Evolutionary conservation across 2,329 filamentous ascomycete species (phyloP).

Genomic region (Penicillium digitatum): DNA sequence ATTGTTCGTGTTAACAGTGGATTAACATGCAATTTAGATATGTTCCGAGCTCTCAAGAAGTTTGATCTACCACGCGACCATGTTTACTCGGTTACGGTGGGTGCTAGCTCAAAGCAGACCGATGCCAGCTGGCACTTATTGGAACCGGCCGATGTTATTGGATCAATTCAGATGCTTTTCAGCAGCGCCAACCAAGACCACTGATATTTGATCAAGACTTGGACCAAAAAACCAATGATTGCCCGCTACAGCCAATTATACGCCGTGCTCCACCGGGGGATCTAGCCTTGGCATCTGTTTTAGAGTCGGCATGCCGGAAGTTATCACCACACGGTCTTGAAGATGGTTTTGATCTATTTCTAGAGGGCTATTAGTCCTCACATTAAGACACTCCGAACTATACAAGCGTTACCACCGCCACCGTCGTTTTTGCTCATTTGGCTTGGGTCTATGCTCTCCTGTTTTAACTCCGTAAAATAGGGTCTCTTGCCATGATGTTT

Average conservation of each 20-base stretch:
- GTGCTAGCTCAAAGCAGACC: conserved; percentile 86
- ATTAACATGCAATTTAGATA: conserved; percentile 47
- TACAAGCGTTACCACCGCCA: neutral
- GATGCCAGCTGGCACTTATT: conserved; percentile 85
- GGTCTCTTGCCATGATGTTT: neutral
- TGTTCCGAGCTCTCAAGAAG: conserved; percentile 74
- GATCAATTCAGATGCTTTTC: conserved; percentile 55
- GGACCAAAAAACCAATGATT: neutral
- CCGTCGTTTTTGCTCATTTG: neutral
- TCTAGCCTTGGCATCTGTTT: neutral
- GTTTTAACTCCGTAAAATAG: neutral
- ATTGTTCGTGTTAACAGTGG: neutral
- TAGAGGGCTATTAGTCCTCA: neutral
- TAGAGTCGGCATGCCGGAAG: neutral
- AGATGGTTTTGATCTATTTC: neutral
- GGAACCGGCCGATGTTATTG: conserved; percentile 83
- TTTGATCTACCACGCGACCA: conserved; percentile 58
- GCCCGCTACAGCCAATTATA: neutral
- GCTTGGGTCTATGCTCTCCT: neutral
- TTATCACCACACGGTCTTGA: neutral
- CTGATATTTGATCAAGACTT: conserved; percentile 7
- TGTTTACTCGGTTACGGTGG: conserved; percentile 87
- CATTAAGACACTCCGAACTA: neutral
- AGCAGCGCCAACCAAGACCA: conserved; percentile 37
- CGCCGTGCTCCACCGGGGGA: neutral